A percentile compares a stretch with the other conserved stretches of the same genome.
Evolutionary conservation across 2,329 filamentous ascomycete genomes (phyloP).

Genomic region (Cladophialophora immunda): DNA sequence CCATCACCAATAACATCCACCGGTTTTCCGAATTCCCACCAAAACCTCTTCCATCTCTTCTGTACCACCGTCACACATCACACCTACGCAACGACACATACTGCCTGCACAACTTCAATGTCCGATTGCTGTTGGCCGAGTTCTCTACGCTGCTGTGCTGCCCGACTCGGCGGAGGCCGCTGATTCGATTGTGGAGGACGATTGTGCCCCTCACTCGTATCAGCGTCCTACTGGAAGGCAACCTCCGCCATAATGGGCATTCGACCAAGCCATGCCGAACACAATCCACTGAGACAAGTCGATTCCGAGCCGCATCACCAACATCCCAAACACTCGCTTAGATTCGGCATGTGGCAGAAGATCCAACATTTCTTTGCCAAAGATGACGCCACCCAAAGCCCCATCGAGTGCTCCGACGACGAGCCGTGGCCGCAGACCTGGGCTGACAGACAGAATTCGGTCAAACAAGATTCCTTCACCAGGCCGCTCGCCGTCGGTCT

Average conservation of each 20-base stretch:
- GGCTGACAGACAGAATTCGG: constrained; percentile 24
- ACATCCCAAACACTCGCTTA: constrained; percentile 38
- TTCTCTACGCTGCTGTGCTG: constrained; percentile 26
- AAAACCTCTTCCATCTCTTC: constrained; percentile 18
- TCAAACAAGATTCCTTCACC: constrained; percentile 27
- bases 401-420: constrained; percentile 32
- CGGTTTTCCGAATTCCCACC: constrained; percentile 13
- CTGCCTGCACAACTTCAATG: constrained; percentile 25
- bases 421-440: constrained; percentile 32
- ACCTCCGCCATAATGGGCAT: constrained; percentile 39
- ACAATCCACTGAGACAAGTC: constrained; percentile 27
- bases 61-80: constrained; percentile 31
- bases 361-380: constrained; percentile 43
- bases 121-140: constrained; percentile 26
- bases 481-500: constrained; percentile 74
- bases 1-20: constrained; percentile 35
- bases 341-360: constrained; percentile 58
- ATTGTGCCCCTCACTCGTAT: constrained; percentile 32
- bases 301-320: constrained; percentile 35
- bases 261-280: constrained; percentile 35
- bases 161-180: constrained; percentile 31
- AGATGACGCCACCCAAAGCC: constrained; percentile 34
- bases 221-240: constrained; percentile 21
- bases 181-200: constrained; percentile 26
- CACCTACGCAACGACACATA: constrained; percentile 8